Conservation (phyloP, 768 basidiomycete genomes). For the Boletus vermiculosoides region DNA sequence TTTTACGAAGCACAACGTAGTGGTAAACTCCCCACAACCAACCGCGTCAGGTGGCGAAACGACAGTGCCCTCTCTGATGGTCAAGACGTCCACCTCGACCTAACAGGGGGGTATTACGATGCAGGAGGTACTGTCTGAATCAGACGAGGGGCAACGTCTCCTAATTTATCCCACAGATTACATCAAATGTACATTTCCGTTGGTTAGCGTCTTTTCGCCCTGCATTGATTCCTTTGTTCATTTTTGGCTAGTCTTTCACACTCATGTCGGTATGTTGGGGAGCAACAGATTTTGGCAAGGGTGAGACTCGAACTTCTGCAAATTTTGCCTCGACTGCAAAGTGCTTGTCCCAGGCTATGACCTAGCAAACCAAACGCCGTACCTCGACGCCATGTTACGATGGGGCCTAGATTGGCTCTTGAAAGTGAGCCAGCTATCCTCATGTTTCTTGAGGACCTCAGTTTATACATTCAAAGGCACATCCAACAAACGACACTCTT, state of each 20-base stretch:
- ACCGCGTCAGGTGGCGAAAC: constrained; percentile 87
- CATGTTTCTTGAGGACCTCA: neutral
- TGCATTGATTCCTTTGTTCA: neutral
- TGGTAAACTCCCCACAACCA: constrained; percentile 63
- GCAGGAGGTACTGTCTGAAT: constrained; percentile 65
- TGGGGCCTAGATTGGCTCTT: constrained; percentile 94
- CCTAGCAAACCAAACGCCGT: constrained; percentile 79
- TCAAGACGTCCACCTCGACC: constrained; percentile 64
- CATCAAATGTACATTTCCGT: constrained; percentile 83
- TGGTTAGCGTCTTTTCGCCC: constrained; percentile 46
- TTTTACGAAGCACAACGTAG: constrained; percentile 93
- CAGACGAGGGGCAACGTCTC: neutral
- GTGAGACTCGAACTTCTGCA: constrained; percentile 32
- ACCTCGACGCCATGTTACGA: constrained; percentile 87
- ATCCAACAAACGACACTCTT: constrained; percentile 68
- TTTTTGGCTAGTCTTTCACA: constrained; percentile 59
- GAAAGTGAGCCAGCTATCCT: constrained; percentile 49
- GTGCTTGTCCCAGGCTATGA: constrained; percentile 61
- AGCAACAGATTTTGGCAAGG: constrained; percentile 78
- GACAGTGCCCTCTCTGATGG: constrained; percentile 78
- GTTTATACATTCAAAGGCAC: constrained; percentile 52
- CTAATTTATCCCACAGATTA: constrained; percentile 52
- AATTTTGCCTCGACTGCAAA: neutral
- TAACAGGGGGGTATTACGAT: constrained; percentile 90
- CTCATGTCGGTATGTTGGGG: constrained; percentile 91